A percentile compares a stretch with the other conserved stretches of the same genome.
These are phyloP conservation scores for Infundibulicybe gibba DNA, from an alignment of 768 basidiomycete genomes.

Conservation along the genomic window DNA sequence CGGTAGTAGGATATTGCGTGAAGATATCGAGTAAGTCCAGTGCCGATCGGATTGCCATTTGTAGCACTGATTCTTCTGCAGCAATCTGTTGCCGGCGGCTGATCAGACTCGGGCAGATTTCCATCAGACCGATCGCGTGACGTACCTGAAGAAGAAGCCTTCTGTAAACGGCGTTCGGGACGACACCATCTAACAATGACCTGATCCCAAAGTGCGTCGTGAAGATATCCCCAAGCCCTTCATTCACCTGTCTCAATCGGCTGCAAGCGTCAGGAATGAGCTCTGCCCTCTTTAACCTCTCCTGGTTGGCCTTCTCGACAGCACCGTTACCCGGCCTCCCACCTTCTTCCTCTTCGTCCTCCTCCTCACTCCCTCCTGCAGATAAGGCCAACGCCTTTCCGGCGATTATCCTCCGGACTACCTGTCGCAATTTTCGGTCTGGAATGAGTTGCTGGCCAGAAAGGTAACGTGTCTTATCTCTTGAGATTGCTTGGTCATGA, in stretches of 20 bases:
- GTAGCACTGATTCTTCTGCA: constrained; percentile 16
- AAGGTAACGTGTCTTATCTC: too few relatives aligned
- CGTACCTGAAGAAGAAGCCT: constrained; percentile 1
- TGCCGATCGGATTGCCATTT: too few relatives aligned
- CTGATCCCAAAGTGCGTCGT: too few relatives aligned
- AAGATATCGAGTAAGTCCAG: too few relatives aligned
- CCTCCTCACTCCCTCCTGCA: neutral
- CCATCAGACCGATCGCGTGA: too few relatives aligned
- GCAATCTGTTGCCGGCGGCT: constrained; percentile 9
- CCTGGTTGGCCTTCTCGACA: too few relatives aligned
- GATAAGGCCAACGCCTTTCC: neutral
- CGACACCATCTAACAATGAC: neutral
- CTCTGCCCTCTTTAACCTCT: neutral
- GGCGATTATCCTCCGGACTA: constrained; percentile 1
- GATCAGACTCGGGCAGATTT: too few relatives aligned
- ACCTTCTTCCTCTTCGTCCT: constrained; percentile 2
- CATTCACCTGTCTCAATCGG: neutral
- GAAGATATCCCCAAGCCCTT: too few relatives aligned
- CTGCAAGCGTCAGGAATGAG: neutral
- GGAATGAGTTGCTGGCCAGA: too few relatives aligned
- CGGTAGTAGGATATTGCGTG: neutral
- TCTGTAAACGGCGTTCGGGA: neutral
- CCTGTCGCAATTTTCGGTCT: constrained; percentile 1
- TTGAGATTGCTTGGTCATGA: too few relatives aligned
- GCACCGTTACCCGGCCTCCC: constrained; percentile 2